Evolutionary conservation across 1,139 yeast species (phyloP), one percentile per base, ranked within the genome.

Genomic region (Zygosaccharomyces pseudobailii): DNA sequence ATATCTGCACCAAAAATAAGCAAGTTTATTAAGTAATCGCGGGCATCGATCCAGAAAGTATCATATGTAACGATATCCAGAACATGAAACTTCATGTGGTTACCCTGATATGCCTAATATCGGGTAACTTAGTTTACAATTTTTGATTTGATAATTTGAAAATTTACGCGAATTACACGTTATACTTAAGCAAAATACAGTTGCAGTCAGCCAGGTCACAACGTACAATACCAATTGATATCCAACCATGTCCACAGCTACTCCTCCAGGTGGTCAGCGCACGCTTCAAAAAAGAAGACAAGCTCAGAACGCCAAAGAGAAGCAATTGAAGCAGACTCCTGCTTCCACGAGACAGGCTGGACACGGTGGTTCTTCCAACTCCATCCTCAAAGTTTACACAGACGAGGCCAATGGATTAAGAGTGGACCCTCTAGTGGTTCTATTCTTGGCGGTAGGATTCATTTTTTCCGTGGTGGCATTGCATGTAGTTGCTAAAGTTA

Each of bases 351-450:
- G 97, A 71, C 78, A 95, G 39, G 98, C 97, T 23, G 97, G 97
- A 48, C 96, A 96, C 47, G 97, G 96, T 55, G 98, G 98, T 42
- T 87, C 96, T 42, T 80, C 96, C 34, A 86, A 92, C 57, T 87
- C 96, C 50, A 84, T 92, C 84, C 77, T 92, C 73, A 92, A 92
- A 74, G 82, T 92, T 55, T 94, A 88, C 76, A 90, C 97, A 36
- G 98, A 92, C 62, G 98, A 92, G 73, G 96, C 97, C 40, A 89
- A 88, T 65, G 98, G 97, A 44, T 79, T 92, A 63, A 84, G 94
- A 70, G 96, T 92, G 51, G 98, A 92, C 70, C 97, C 98, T 23
- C 80, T 92, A 62, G 96, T 92, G 44, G 97, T 92, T 43, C 80
- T 92, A 72, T 94, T 92, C 59, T 78, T 94, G 70, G 96, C 97